phyloP scores from a whole-genome alignment of 768 basidiomycete species.

The Amanita fuliginea region DNA sequence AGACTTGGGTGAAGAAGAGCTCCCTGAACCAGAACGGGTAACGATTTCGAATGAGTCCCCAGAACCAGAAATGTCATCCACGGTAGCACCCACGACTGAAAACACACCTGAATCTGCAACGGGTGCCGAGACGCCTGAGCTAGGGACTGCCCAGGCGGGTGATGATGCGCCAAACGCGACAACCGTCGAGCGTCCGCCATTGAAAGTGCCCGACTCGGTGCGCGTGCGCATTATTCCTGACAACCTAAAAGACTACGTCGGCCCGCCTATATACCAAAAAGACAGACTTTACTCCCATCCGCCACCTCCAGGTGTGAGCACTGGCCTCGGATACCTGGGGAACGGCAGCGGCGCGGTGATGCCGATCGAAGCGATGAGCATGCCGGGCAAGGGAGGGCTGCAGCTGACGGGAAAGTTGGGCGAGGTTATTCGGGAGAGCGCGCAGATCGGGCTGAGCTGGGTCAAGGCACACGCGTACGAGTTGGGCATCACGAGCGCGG shows the following conservation, averaged over 20 bases:
- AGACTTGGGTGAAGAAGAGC: slow-evolving; percentile 77
- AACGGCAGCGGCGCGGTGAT: slow-evolving; percentile 96
- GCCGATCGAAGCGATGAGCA: slow-evolving; percentile 91
- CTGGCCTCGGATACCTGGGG: slow-evolving; percentile 90
- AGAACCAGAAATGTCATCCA: slow-evolving; percentile 1
- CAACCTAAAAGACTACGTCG: slow-evolving; percentile 93
- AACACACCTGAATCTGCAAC: background rate
- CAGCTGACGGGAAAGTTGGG: slow-evolving; percentile 96
- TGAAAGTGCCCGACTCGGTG: slow-evolving; percentile 69
- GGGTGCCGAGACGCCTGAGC: slow-evolving; percentile 8
- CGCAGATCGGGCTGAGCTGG: slow-evolving; percentile 91
- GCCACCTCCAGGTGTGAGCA: slow-evolving; percentile 89
- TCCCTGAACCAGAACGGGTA: slow-evolving; percentile 53
- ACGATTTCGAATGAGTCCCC: background rate
- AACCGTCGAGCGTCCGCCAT: slow-evolving; percentile 67
- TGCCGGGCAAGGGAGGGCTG: slow-evolving; percentile 91
- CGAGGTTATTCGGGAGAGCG: slow-evolving; percentile 94
- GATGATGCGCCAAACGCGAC: slow-evolving; percentile 37
- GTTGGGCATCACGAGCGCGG: slow-evolving; percentile 69
- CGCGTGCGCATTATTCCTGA: slow-evolving; percentile 76
- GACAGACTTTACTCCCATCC: slow-evolving; percentile 76
- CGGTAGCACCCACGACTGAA: background rate
- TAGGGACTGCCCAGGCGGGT: slow-evolving; percentile 4
- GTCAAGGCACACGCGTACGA: slow-evolving; percentile 85
- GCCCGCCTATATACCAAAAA: slow-evolving; percentile 90